These are phyloP conservation scores for Xerocomus minutiporus DNA, from an alignment of 1,284 basidiomycete genomes.

Conservation along the genomic window DNA sequence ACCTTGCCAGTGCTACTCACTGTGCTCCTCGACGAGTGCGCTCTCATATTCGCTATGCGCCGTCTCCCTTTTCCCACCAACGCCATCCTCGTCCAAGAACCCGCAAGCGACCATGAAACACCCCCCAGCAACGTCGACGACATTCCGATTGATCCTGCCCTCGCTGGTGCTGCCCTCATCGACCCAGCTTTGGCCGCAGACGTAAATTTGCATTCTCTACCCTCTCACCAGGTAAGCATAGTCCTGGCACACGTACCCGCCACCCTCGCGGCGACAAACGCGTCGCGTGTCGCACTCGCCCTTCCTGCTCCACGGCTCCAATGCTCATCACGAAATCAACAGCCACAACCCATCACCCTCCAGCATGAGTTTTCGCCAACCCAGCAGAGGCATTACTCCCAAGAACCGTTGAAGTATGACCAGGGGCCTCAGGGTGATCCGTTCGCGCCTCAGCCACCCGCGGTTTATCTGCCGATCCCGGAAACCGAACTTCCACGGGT, in stretches of 20 bases:
- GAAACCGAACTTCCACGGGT: constrained; percentile 30
- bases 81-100: constrained; percentile 45
- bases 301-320: constrained; percentile 5
- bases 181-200: constrained; percentile 48
- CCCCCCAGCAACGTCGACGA: constrained; percentile 52
- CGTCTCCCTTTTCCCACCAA: constrained; percentile 55
- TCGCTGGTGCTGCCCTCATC: constrained; percentile 42
- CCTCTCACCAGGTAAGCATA: constrained; percentile 32
- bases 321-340: constrained; percentile 21
- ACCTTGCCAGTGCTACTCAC: constrained; percentile 22
- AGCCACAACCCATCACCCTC: constrained; percentile 18
- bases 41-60: constrained; percentile 40
- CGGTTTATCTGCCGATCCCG: constrained; percentile 47
- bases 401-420: constrained; percentile 47
- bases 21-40: constrained; percentile 31
- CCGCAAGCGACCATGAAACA: constrained; percentile 52
- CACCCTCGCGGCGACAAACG: constrained; percentile 32
- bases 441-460: constrained; percentile 60
- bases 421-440: constrained; percentile 77
- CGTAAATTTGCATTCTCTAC: constrained; percentile 6
- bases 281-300: constrained; percentile 47
- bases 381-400: constrained; percentile 32
- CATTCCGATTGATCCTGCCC: constrained; percentile 71
- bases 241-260: constrained; percentile 13
- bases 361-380: constrained; percentile 13